Evolutionary conservation across 2,329 filamentous ascomycete species (phyloP), one percentile per base, ranked within the genome.

Genomic region (Lasiodiplodia sp.): DNA sequence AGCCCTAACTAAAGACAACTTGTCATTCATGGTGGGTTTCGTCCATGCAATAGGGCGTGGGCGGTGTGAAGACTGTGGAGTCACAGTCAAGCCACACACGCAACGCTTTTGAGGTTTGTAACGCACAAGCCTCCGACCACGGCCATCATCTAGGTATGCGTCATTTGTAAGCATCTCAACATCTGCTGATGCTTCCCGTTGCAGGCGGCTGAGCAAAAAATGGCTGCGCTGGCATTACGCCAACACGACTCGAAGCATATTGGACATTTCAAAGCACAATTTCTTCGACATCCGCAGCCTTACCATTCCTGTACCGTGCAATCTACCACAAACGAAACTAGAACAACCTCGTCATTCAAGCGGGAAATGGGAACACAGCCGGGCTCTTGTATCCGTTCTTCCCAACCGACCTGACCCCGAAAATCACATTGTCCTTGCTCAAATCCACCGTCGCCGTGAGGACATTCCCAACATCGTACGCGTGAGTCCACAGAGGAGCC

Each of bases 371-470:
- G 72, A 82, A 83, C 2, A 81, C 79, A 64, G 83, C 84, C 4
- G 83, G 83, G 73, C 83, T 84, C 76, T 81, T 85, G 68, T 81
- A 83, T n/a, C 85, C 85, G 74, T 85, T 83, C 69, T 72, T 79
- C 0, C 84, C 84, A 4, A 86, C 83, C 23, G 85, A 80, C 70
- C 87, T 78, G 0, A 88, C 80, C 0, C 87, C 87, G 76, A 88
- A 87, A 28, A 87, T 82, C 14, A 86, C 84, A 76, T 87, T 87
- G 70, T 89, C 87, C 76, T 88, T 88, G 67, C 83, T 85, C 70
- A 88, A 73, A 1, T 80, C 74, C 18, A 89, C 75, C 5, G 80
- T 85, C 4, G 80, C 83, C 51, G 74, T 79, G 0, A 79, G 78
- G 3, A 83, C 82, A 28, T 82, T 78, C 0, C 86, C 86, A 3